These are phyloP conservation scores for Penicillium janthinellum DNA, from an alignment of 2,329 filamentous ascomycete genomes.

Conservation along the genomic window DNA sequence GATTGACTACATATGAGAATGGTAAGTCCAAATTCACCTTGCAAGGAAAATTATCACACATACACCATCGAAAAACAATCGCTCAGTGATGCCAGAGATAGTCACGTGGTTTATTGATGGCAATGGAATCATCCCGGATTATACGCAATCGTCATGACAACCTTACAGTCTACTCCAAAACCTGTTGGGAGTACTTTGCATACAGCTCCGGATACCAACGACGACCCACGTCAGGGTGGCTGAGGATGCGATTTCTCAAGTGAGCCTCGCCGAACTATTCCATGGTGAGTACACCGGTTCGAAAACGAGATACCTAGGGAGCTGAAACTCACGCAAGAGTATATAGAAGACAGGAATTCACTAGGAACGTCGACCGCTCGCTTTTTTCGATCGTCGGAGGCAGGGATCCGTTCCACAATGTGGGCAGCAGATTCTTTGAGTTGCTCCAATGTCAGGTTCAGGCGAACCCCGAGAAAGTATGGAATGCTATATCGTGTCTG, in stretches of 20 bases:
- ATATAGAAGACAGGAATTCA: conserved; percentile 39
- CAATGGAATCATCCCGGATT: too few relatives aligned
- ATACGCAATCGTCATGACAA: too few relatives aligned
- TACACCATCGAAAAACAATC: too few relatives aligned
- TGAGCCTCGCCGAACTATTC: conserved; percentile 41
- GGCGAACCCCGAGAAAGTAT: conserved; percentile 58
- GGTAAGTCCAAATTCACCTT: too few relatives aligned
- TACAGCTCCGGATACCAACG: conserved; percentile 41
- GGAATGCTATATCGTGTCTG: conserved; percentile 51
- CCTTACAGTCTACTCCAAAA: conserved; percentile 11
- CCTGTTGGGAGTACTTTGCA: conserved; percentile 31
- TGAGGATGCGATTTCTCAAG: conserved; percentile 39
- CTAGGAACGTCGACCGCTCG: conserved; percentile 39
- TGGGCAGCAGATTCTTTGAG: conserved; percentile 36
- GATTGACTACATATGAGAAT: too few relatives aligned
- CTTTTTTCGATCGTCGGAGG: conserved; percentile 34
- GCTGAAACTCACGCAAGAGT: conserved; percentile 35
- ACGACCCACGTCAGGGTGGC: conserved; percentile 40
- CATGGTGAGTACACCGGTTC: not conserved
- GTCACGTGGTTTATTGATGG: too few relatives aligned
- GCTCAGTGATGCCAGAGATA: too few relatives aligned
- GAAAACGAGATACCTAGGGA: not conserved
- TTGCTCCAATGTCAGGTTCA: conserved; percentile 52
- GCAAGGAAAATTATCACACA: too few relatives aligned
- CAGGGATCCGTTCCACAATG: conserved; percentile 35